Base-by-base conservation (phyloP, 2,329 filamentous ascomycete genomes). In the Phialocephala subalpina region DNA sequence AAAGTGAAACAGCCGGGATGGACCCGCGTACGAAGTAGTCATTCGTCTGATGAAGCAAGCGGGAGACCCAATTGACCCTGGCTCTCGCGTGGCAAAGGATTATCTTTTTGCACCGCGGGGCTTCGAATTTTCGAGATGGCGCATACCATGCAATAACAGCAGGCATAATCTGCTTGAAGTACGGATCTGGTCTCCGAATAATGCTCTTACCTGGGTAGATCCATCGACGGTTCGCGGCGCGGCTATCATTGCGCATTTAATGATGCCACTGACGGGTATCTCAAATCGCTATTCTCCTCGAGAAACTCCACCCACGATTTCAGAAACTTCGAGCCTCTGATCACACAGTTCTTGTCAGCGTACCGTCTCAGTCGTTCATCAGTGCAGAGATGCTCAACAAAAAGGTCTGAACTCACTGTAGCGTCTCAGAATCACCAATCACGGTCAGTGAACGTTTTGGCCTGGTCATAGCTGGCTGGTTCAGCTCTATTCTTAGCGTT, bases 381-480 rank as follows among this genome's bases (percentile, higher is more conserved):
- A 68, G 63, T 36, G 42, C 47, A 40, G 58, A 52, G n/a, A n/a
- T 42, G 35, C 18, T 22, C 56, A 66, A 56, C 52, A 33, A 65
- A 67, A 66, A 60, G 60, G 67, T 70, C 63, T 58, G 58, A 66
- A 88, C 92, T 86, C 83, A 97, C 89, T 79, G 90, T 90, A 63
- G 97, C 2, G 95, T 98, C 77, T 97, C 96, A 66, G 93, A 96
- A 78, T 99, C 96, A 53, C 95, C 96, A 74, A 97, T 91, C 20
- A 99, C 86, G 69, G 92, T 96, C 52, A 99, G 83, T 76, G 96
- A 95, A 72, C 96, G 87, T 81, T 92, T 95, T 6, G 96, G 93
- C 71, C 96, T 88, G 68, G 96, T 99, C 94, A 99, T 98, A 61
- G 96, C 95, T 67, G 68, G 60, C 65, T 69, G 66, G 53, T 45